Conservation (phyloP, 805 yeast species). For the Metschnikowia shivogae region DNA sequence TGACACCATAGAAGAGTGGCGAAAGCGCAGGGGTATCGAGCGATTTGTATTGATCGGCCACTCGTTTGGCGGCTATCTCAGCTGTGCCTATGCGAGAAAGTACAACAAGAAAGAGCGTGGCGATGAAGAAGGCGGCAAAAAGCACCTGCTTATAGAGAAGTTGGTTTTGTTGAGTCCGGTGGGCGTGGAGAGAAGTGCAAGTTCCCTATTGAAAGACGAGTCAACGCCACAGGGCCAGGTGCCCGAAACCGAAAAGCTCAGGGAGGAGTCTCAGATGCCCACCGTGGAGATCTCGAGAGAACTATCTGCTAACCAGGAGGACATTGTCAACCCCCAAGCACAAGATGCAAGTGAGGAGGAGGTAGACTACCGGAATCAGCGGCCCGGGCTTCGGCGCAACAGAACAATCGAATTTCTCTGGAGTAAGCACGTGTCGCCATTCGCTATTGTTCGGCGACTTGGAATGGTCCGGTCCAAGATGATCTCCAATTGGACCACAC, state of each 20-base stretch:
- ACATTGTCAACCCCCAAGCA: conserved; percentile 13
- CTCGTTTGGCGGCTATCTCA: conserved; percentile 44
- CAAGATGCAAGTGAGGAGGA: not conserved
- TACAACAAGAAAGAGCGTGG: conserved; percentile 27
- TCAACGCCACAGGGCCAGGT: conserved; percentile 11
- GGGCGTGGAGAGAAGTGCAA: conserved; percentile 37
- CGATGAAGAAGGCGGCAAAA: conserved; percentile 16
- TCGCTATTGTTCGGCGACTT: conserved; percentile 42
- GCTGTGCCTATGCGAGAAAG: conserved; percentile 40
- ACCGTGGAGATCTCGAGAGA: conserved; percentile 16
- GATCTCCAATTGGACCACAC: conserved; percentile 52
- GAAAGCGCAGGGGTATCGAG: conserved; percentile 31
- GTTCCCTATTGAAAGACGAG: conserved; percentile 25
- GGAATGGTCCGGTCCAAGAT: conserved; percentile 55
- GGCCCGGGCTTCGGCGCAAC: conserved; percentile 17
- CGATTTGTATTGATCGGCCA: conserved; percentile 40
- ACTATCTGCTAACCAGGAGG: conserved; percentile 25
- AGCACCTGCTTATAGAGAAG: conserved; percentile 29
- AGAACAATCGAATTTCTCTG: conserved; percentile 39
- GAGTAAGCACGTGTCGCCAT: conserved; percentile 54
- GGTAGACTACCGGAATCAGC: not conserved
- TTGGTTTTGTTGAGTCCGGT: conserved; percentile 41
- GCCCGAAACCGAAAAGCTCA: conserved; percentile 6
- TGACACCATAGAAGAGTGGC: conserved; percentile 42
- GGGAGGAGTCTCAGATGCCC: conserved; percentile 17